phyloP scores from a whole-genome alignment of 2,329 filamentous ascomycete genomes.

The Diplodia intermedia region DNA sequence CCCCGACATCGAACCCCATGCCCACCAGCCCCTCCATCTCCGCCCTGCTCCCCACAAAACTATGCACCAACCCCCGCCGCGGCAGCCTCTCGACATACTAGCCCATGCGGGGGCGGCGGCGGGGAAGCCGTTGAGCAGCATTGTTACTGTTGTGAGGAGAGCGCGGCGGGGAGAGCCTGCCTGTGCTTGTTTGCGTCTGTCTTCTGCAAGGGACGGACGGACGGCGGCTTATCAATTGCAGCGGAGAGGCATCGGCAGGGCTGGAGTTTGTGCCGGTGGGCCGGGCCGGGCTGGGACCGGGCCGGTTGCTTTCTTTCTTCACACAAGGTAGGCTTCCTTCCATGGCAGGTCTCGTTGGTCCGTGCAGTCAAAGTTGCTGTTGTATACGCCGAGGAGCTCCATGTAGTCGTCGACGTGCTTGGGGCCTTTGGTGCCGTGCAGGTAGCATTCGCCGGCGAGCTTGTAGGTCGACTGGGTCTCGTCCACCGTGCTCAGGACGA shows the following conservation, averaged over 20 bases:
- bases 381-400: not conserved
- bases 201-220: not conserved
- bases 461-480: not conserved
- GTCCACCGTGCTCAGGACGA: not conserved
- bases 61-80: conserved; percentile 50
- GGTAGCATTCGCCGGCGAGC: not conserved
- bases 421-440: not conserved
- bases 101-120: conserved; percentile 41
- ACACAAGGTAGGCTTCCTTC: not conserved
- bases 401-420: not conserved
- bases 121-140: not conserved
- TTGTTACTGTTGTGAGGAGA: not conserved
- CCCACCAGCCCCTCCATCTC: conserved; percentile 52
- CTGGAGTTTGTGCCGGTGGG: not conserved
- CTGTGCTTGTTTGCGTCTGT: not conserved
- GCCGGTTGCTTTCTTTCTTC: not conserved
- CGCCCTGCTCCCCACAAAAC: conserved; percentile 48
- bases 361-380: not conserved
- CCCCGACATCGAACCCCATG: conserved; percentile 54
- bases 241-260: not conserved
- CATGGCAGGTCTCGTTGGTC: not conserved
- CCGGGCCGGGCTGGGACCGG: not conserved
- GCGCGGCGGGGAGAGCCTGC: too few relatives aligned
- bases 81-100: conserved; percentile 48
- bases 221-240: not conserved